phyloP scores from a whole-genome alignment of 2,329 filamentous ascomycete genomes.

The Aspergillus brunneoviolaceus region DNA sequence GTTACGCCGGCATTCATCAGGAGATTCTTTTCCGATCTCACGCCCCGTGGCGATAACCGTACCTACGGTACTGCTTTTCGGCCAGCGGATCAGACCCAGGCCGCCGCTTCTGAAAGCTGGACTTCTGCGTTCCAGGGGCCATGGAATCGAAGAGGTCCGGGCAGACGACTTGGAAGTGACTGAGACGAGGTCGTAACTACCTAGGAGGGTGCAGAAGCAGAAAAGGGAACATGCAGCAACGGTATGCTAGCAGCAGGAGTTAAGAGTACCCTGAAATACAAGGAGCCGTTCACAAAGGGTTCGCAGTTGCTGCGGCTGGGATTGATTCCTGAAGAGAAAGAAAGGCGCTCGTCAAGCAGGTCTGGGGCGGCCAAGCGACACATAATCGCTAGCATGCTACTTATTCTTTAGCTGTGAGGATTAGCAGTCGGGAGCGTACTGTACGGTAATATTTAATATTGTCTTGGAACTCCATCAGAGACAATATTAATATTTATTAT shows the following conservation, averaged over 20 bases:
- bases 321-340: too few species aligned
- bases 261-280: neutral
- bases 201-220: neutral
- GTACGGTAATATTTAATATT: neutral
- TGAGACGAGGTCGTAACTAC: slow-evolving; percentile 11
- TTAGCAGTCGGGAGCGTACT: too few species aligned
- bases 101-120: slow-evolving; percentile 28
- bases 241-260: neutral
- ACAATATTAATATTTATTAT: too few species aligned
- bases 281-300: neutral
- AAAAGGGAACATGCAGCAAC: neutral
- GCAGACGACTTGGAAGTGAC: slow-evolving; percentile 41
- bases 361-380: neutral
- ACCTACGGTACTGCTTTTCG: slow-evolving; percentile 64
- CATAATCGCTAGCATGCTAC: neutral
- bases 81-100: slow-evolving; percentile 27
- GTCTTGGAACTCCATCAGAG: too few species aligned
- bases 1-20: slow-evolving; percentile 71
- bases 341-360: too few species aligned
- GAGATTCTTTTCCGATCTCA: slow-evolving; percentile 58
- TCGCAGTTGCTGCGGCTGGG: neutral
- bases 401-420: neutral
- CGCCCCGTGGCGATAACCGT: slow-evolving; percentile 49
- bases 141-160: slow-evolving; percentile 43
- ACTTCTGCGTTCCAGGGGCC: slow-evolving; percentile 32